Conservation (phyloP, 805 yeast species). For the Yamadazyma insecticola region DNA sequence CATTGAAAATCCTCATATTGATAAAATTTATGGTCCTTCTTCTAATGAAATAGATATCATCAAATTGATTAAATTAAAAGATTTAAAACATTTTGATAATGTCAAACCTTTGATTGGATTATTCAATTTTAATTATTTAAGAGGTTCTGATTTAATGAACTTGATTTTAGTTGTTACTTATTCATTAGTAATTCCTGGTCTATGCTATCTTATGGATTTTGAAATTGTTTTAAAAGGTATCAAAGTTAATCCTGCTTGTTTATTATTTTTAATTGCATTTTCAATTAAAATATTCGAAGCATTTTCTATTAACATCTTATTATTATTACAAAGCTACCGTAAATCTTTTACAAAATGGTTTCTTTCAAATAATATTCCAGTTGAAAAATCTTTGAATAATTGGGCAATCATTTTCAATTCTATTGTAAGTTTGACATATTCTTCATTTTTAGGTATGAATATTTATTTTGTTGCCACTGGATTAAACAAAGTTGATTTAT, state of each 20-base stretch:
- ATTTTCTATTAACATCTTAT: constrained; percentile 44
- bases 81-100: constrained; percentile 39
- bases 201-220: constrained; percentile 16
- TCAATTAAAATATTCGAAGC: constrained; percentile 48
- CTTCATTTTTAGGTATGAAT: constrained; percentile 44
- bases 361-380: constrained; percentile 60
- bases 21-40: constrained; percentile 63
- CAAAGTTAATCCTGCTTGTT: constrained; percentile 16
- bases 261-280: constrained; percentile 39
- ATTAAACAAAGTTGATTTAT: constrained; percentile 11
- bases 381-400: constrained; percentile 61
- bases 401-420: constrained; percentile 66
- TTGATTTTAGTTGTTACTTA: constrained; percentile 38
- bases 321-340: constrained; percentile 54
- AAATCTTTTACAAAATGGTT: constrained; percentile 63
- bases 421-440: constrained; percentile 49
- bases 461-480: constrained; percentile 19
- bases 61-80: constrained; percentile 43
- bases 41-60: constrained; percentile 32
- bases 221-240: background rate
- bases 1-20: constrained; percentile 85
- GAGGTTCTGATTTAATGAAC: constrained; percentile 60
- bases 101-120: constrained; percentile 54
- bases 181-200: constrained; percentile 39
- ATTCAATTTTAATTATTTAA: constrained; percentile 56